Evolutionary conservation across 768 basidiomycete genomes (phyloP).

Genomic region (Lentinula lateritia): DNA sequence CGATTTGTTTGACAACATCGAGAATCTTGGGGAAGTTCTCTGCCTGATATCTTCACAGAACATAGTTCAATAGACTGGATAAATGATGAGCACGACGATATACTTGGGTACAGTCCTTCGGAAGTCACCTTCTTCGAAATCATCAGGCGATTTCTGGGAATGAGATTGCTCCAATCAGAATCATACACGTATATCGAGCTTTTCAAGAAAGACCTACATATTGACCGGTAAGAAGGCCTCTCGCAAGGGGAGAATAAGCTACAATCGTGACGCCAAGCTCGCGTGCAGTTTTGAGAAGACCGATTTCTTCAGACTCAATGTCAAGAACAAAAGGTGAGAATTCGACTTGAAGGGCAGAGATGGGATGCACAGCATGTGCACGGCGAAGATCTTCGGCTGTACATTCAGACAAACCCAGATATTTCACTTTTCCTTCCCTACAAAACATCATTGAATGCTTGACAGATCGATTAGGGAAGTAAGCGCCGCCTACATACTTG

Average conservation of each 20-base stretch:
- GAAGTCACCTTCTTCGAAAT: constrained; percentile 36
- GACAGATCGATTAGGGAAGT: neutral
- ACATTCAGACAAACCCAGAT: constrained; percentile 48
- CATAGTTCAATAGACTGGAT: constrained; percentile 1
- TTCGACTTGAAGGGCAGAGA: constrained; percentile 39
- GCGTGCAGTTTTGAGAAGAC: constrained; percentile 31
- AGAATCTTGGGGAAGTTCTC: constrained; percentile 44
- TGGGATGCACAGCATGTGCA: constrained; percentile 40
- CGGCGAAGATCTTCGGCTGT: constrained; percentile 39
- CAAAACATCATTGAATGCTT: neutral
- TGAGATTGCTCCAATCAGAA: neutral
- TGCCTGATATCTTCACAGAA: constrained; percentile 23
- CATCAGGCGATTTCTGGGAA: constrained; percentile 27
- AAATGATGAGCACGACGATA: neutral
- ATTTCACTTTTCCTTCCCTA: constrained; percentile 37
- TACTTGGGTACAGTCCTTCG: constrained; percentile 29
- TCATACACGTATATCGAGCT: neutral
- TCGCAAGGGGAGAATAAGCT: constrained; percentile 44
- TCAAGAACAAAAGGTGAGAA: constrained; percentile 39
- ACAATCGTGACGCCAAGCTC: constrained; percentile 41
- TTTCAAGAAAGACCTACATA: neutral
- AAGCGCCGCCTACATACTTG: constrained; percentile 22
- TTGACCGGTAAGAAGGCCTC: constrained; percentile 42
- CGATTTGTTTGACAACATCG: constrained; percentile 34
- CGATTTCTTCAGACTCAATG: constrained; percentile 34